These are phyloP conservation scores for Citrus reticulata DNA, from an alignment of 345 rosid genomes.

Conservation along the genomic window DNA sequence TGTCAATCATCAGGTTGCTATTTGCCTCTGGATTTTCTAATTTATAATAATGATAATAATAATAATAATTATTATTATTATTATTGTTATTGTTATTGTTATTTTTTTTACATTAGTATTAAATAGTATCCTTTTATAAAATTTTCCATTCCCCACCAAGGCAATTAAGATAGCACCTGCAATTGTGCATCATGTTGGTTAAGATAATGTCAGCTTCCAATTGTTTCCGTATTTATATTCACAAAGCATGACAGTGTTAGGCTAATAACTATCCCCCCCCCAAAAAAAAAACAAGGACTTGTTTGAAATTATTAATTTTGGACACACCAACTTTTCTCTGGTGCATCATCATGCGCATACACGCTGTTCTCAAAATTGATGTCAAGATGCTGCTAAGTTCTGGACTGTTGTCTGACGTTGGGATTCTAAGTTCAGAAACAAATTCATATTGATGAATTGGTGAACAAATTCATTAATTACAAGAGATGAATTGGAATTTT, in stretches of 20 bases:
- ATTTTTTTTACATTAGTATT: background rate
- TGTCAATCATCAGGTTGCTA: slow-evolving; percentile 54
- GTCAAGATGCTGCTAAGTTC: background rate
- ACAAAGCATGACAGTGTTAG: background rate
- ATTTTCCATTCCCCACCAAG: background rate
- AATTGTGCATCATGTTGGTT: background rate
- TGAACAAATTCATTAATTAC: background rate
- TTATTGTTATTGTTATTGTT: no score
- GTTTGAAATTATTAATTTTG: background rate
- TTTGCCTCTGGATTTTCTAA: background rate
- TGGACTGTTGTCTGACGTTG: background rate
- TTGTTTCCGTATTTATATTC: background rate
- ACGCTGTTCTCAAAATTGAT: background rate
- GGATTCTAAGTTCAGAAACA: background rate
- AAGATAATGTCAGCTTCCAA: background rate
- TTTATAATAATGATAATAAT: background rate
- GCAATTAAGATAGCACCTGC: background rate
- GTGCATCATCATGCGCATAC: background rate
- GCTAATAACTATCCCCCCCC: background rate
- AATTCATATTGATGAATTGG: background rate
- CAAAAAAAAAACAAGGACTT: background rate
- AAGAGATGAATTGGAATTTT: no score
- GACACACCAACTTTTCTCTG: background rate
- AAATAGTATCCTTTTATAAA: background rate
- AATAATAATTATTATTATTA: background rate